Base-by-base conservation (phyloP, 2,329 filamentous ascomycete genomes). In the Claviceps purpurea region DNA sequence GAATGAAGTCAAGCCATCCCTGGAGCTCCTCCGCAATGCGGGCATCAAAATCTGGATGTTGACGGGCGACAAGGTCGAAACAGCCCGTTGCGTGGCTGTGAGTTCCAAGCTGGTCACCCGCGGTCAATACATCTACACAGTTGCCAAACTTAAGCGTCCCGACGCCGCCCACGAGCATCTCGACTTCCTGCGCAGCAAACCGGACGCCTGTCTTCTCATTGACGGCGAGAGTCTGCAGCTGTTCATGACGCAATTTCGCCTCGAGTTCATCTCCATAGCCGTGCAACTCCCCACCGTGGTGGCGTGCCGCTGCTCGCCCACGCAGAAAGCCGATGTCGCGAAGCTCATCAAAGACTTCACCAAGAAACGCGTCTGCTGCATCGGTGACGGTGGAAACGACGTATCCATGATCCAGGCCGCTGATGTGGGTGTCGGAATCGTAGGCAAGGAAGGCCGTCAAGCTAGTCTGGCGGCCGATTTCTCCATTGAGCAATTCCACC, bases 1-100 rank as follows among this genome's bases (percentile, higher is more conserved):
- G 65, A 84, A 84, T 56, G 89, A 97, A 62, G 93, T 98, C 62
- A 98, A 97, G 66, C 87, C 91, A 1, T 95, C 89, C 0, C 76
- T 98, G 5, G 94, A 98, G 67, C 79, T 98, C 5, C 78, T 98
- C 50, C 87, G 93, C 58, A 98, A 98, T 61, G 93, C 93, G 0
- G 93, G 93, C 26, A 93, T 98, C 70, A 97, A 97, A 68, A 97
- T 98, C 49, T 98, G 93, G 93, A 98, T 98, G 93, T 75, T 98
- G 65, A 98, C 93, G 0, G 93, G 93, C 47, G 93, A 98, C 74
- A 98, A 98, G 69, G 88, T 98, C 2, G 93, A 98, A 70, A 98
- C 93, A 14, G 93, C 93, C 16, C 84, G 93, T 39, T 98, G 93
- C 68, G 91, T 98, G 13, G 94, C 93, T 2, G 86, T 98, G 44